Percentiles rank a stretch among this genome's conserved stretches.
Evolutionary conservation across 1,284 basidiomycete genomes (phyloP).

Genomic region (Apiotrichum sp.): DNA sequence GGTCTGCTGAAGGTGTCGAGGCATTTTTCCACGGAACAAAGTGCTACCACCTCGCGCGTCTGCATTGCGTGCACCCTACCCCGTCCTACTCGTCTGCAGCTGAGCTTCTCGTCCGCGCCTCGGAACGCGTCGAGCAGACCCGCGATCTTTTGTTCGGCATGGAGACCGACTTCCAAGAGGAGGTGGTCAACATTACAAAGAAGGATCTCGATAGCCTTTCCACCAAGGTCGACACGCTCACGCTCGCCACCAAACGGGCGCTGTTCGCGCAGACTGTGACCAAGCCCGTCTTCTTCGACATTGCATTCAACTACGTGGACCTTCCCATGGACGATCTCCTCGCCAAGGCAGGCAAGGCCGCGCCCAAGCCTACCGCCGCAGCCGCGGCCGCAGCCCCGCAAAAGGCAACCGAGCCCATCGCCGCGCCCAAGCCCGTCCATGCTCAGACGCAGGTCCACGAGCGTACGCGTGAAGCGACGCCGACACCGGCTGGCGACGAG

Average conservation of each 20-base stretch:
- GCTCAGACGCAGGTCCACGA: conserved; percentile 2
- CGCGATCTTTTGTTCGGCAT: conserved; percentile 21
- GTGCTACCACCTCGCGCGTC: conserved; percentile 40
- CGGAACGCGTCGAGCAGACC: conserved; percentile 24
- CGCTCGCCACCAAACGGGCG: conserved; percentile 60
- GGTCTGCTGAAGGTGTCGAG: conserved; percentile 67
- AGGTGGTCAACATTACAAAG: conserved; percentile 25
- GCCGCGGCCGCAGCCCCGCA: conserved; percentile 10
- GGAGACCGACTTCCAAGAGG: conserved; percentile 29
- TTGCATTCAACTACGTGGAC: conserved; percentile 86
- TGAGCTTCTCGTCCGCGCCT: conserved; percentile 33
- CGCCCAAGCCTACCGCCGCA: conserved; percentile 17
- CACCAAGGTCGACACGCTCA: conserved; percentile 51
- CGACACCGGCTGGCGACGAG: conserved; percentile 9
- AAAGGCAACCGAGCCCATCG: neutral
- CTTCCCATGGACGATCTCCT: conserved; percentile 71
- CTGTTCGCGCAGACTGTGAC: conserved; percentile 76
- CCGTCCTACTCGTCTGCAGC: conserved; percentile 40
- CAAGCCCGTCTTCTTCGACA: conserved; percentile 86
- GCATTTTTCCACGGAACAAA: conserved; percentile 64
- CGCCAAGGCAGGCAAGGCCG: conserved; percentile 59
- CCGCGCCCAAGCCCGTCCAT: conserved; percentile 7
- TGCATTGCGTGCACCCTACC: conserved; percentile 44
- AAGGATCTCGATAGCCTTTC: conserved; percentile 54
- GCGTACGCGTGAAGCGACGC: conserved; percentile 32